A percentile compares a stretch with the other conserved stretches of the same genome.
Evolutionary conservation across 2,329 filamentous ascomycete species (phyloP).

Genomic region (Venturia aucupariae): DNA sequence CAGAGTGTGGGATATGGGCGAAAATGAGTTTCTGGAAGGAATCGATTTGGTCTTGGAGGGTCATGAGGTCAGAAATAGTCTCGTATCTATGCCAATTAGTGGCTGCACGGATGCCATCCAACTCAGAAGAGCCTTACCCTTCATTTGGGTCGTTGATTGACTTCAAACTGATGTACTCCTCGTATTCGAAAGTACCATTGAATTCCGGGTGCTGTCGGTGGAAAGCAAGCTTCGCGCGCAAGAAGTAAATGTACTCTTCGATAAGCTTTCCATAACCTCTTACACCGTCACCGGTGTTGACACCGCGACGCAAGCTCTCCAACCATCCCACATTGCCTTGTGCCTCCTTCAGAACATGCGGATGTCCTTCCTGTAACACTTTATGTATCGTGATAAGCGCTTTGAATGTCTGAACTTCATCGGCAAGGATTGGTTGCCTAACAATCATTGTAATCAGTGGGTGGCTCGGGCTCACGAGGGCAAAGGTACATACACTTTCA

Average conservation of each 20-base stretch:
- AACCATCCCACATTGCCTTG: constrained; percentile 85
- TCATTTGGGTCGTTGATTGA: constrained; percentile 98
- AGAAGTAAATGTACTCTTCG: constrained; percentile 91
- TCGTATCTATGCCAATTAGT: constrained; percentile 49
- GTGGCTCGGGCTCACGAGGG: background rate
- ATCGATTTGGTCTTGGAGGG: constrained; percentile 94
- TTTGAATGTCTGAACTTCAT: constrained; percentile 98
- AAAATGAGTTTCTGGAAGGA: constrained; percentile 98
- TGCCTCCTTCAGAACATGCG: constrained; percentile 75
- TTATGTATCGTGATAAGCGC: constrained; percentile 96
- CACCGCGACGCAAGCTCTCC: constrained; percentile 78
- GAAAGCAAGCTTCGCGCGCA: constrained; percentile 91
- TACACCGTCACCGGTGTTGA: constrained; percentile 67
- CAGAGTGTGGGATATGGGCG: constrained; percentile 83
- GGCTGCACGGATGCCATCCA: background rate
- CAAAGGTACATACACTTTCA: constrained; percentile 71
- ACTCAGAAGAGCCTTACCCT: constrained; percentile 47
- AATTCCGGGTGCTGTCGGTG: constrained; percentile 96
- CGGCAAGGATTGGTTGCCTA: constrained; percentile 93
- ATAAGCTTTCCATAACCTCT: constrained; percentile 89
- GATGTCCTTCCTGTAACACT: constrained; percentile 93
- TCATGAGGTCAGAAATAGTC: constrained; percentile 94
- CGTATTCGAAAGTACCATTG: constrained; percentile 97
- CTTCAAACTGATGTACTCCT: constrained; percentile 97
- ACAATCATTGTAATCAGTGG: background rate